Conservation (phyloP, 371 early-diverging fungal genomes). For the Thermomucor indicae-seudaticae region DNA sequence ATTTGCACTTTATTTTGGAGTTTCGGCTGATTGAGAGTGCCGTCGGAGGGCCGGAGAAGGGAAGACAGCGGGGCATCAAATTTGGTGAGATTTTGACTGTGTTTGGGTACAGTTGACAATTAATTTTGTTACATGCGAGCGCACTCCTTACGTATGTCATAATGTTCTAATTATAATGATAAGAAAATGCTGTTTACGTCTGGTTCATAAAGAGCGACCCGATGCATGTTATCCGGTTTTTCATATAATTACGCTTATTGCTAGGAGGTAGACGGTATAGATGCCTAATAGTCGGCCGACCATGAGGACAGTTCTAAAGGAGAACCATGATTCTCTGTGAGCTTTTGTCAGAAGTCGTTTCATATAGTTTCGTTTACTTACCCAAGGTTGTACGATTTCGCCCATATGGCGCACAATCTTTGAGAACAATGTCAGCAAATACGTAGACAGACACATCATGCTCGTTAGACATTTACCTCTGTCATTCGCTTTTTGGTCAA, state of each 20-base stretch:
- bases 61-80: too few species aligned
- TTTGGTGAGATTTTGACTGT: too few species aligned
- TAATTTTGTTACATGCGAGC: too few species aligned
- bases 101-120: too few species aligned
- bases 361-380: conserved; percentile 16
- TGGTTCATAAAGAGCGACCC: neutral
- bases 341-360: neutral
- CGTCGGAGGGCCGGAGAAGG: too few species aligned
- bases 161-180: too few species aligned
- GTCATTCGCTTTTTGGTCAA: conserved; percentile 67
- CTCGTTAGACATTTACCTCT: conserved; percentile 22
- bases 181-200: too few species aligned
- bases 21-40: too few species aligned
- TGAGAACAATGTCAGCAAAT: neutral
- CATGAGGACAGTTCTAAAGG: conserved; percentile 95
- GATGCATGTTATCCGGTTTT: neutral
- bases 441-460: neutral
- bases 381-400: conserved; percentile 87
- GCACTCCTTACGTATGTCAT: too few species aligned
- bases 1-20: too few species aligned
- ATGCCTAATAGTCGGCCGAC: conserved; percentile 95
- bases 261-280: conserved; percentile 19
- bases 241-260: neutral
- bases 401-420: conserved; percentile 75
- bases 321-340: neutral